Conservation (phyloP, 768 basidiomycete genomes). For the Amanita fuliginea region DNA sequence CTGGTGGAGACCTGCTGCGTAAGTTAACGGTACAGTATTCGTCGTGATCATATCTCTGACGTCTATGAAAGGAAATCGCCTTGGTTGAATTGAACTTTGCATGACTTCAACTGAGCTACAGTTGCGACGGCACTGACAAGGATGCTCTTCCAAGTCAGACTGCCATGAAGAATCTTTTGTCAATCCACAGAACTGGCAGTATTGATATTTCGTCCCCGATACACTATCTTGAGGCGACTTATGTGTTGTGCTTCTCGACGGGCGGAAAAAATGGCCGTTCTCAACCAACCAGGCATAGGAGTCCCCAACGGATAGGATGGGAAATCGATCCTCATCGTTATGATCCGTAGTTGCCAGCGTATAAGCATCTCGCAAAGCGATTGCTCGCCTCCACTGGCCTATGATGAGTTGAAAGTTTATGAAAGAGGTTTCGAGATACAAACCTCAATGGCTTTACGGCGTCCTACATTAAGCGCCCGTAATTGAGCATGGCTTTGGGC, state of each 20-base stretch:
- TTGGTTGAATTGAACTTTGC: neutral
- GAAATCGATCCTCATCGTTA: constrained; percentile 8
- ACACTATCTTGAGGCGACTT: neutral
- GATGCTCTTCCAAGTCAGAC: neutral
- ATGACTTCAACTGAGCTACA: neutral
- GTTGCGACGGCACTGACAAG: neutral
- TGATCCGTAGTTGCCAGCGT: constrained; percentile 11
- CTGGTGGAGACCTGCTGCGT: neutral
- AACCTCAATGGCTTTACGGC: constrained; percentile 44
- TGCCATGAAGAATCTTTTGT: neutral
- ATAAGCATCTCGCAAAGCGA: constrained; percentile 33
- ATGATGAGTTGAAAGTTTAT: neutral
- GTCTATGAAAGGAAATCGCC: neutral
- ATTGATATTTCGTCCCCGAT: neutral
- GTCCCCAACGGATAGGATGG: constrained; percentile 28
- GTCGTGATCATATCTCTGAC: neutral
- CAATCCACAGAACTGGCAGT: neutral
- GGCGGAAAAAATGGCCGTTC: constrained; percentile 25
- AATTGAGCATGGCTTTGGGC: constrained; percentile 23
- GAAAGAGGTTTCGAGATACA: constrained; percentile 3
- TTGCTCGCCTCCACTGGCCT: constrained; percentile 35
- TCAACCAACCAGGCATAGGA: constrained; percentile 35
- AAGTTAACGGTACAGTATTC: neutral
- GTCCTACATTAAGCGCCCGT: constrained; percentile 25
- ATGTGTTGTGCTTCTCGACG: neutral